A percentile compares a stretch with the other conserved stretches of the same genome.
Evolutionary conservation across 192 early-diverging fungal genomes (phyloP).

Genomic region (Fimicolochytrium jonesii): DNA sequence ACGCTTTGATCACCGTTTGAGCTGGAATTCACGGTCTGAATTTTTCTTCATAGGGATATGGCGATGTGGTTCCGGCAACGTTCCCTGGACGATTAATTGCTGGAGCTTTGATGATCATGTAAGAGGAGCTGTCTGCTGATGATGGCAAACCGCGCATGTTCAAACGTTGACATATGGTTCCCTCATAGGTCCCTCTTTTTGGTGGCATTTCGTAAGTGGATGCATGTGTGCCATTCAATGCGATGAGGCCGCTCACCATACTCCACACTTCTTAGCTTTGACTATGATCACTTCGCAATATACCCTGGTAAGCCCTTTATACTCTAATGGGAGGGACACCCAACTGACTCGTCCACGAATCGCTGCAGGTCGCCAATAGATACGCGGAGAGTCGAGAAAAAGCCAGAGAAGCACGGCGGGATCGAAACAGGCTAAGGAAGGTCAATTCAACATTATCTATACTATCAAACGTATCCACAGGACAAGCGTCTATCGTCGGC

Average conservation of each 20-base stretch:
- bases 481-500: background rate
- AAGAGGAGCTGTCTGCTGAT: no score
- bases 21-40: background rate
- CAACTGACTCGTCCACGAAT: no score
- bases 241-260: background rate
- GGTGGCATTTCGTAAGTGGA: background rate
- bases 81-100: constrained; percentile 13
- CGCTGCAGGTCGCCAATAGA: constrained; percentile 12
- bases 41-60: constrained; percentile 12
- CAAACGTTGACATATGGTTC: no score
- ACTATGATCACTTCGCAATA: constrained; percentile 38
- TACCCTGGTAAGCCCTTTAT: no score
- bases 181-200: constrained; percentile 24
- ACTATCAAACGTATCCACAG: background rate
- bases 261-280: background rate
- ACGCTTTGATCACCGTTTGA: background rate
- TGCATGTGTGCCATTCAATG: background rate
- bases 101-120: constrained; percentile 14
- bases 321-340: no score
- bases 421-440: background rate
- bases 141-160: no score
- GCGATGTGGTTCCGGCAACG: constrained; percentile 24
- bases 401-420: background rate
- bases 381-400: constrained; percentile 14
- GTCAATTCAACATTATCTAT: no score